Percentiles rank a stretch among this genome's conserved stretches.
Conservation (phyloP, 768 basidiomycete species). For the Auricularia sp. region DNA sequence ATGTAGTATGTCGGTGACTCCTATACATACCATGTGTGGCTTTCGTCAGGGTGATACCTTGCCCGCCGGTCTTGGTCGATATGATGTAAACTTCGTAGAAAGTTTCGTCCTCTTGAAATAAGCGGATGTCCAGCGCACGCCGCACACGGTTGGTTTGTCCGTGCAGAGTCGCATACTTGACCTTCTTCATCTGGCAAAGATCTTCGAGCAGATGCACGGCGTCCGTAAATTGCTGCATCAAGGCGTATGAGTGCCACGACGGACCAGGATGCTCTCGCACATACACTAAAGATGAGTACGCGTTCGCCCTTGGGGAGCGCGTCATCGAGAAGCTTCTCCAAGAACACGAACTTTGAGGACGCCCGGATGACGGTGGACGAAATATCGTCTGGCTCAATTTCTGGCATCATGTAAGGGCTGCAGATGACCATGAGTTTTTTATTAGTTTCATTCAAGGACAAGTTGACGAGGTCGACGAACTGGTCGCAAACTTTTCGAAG, state of each 20-base stretch:
- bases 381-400: constrained; percentile 40
- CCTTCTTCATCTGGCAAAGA: constrained; percentile 47
- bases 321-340: constrained; percentile 51
- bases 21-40: background rate
- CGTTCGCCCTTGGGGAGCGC: constrained; percentile 50
- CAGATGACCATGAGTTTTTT: constrained; percentile 7
- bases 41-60: constrained; percentile 30
- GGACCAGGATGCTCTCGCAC: constrained; percentile 12
- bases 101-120: constrained; percentile 53
- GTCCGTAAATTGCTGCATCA: constrained; percentile 21
- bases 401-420: constrained; percentile 45
- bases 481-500: constrained; percentile 64
- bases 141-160: constrained; percentile 44
- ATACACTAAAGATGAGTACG: constrained; percentile 59
- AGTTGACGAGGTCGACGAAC: constrained; percentile 15
- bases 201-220: constrained; percentile 67
- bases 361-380: constrained; percentile 38
- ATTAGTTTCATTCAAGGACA: background rate
- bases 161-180: constrained; percentile 53
- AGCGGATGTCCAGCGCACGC: constrained; percentile 45
- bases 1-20: too few species aligned
- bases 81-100: constrained; percentile 59
- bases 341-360: constrained; percentile 44
- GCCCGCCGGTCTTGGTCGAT: constrained; percentile 62
- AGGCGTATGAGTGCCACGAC: background rate